Base-by-base conservation (phyloP, 129 eudicot species). In the Flaveria brownii region DNA sequence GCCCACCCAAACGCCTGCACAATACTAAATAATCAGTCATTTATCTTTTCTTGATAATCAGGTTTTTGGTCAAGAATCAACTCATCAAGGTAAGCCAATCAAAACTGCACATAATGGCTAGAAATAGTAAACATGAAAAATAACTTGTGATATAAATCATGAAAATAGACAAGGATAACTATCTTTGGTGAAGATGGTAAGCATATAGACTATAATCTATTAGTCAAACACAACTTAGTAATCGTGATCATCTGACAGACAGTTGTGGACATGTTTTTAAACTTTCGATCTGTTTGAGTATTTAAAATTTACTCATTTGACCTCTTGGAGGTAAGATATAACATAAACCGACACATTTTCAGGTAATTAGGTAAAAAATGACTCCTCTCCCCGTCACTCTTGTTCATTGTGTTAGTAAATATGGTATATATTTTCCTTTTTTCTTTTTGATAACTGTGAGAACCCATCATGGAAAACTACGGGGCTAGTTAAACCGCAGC, bases 1-100 rank as follows among this genome's bases (percentile, higher is more conserved):
- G 97, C 95, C 97, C 97, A 91, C 66, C 92, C 97, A 79, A 88
- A 91, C 20, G 95, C 97, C 95, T 91, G 88, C 73, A 60, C 14
- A 26, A 41, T 64, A 25, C 57, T 23, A 51, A 11, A 51, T 39
- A 50, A 61, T 33, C 46, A 78, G 82, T 30, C 67, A 23, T 39
- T 55, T 39, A 54, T 68, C 56, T 16, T 50, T 62, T 73, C 28
- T 25, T 7, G 8, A 67, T 41, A 76, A 76, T 65, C 55, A 77
- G 47, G 46, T 66, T 33, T 51, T 14, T 2, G 18, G 33, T 76
- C 66, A 65, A 51, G n/a, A 65, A 41, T 51, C 26, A 22, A 45
- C 18, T 14, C 42, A 66, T 67, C 20, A 77, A 66, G 25, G 22
- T 54, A 42, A 41, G 46, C 45, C 51, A 20, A 28, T 22, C 4